Conservation (phyloP, 257 asterid species). For the Thymus mandschuricus region DNA sequence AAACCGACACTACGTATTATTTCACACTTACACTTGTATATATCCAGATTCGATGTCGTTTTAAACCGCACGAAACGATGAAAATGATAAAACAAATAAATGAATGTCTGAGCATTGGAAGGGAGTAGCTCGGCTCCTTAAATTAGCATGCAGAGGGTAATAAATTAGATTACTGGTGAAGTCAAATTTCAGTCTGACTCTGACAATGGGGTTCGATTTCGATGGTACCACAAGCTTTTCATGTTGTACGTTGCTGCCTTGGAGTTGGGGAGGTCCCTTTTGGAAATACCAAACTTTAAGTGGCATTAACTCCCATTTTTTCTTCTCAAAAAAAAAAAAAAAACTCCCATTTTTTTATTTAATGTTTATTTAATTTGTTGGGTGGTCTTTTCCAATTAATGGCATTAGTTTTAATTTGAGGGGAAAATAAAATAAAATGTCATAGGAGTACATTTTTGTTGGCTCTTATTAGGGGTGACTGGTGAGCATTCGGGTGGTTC, state of each 20-base stretch:
- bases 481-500: too few species aligned
- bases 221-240: slow-evolving; percentile 14
- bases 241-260: slow-evolving; percentile 31
- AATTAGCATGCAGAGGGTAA: slow-evolving; percentile 26
- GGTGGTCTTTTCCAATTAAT: slow-evolving; percentile 24
- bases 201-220: slow-evolving; percentile 15
- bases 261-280: slow-evolving; percentile 24
- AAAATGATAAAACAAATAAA: background rate
- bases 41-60: too few species aligned
- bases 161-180: slow-evolving; percentile 14
- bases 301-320: slow-evolving; percentile 19
- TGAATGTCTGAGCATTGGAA: too few species aligned
- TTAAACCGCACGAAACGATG: too few species aligned
- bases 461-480: too few species aligned
- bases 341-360: slow-evolving; percentile 13
- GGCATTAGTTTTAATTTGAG: background rate
- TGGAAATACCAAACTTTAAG: slow-evolving; percentile 20
- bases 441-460: too few species aligned
- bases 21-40: too few species aligned
- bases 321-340: too few species aligned
- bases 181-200: slow-evolving; percentile 29
- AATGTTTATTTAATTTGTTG: background rate
- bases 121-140: slow-evolving; percentile 32
- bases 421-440: too few species aligned
- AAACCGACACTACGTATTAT: too few species aligned